Base-by-base conservation (phyloP, 805 yeast genomes). In the Saccharomycopsis lassenensis region DNA sequence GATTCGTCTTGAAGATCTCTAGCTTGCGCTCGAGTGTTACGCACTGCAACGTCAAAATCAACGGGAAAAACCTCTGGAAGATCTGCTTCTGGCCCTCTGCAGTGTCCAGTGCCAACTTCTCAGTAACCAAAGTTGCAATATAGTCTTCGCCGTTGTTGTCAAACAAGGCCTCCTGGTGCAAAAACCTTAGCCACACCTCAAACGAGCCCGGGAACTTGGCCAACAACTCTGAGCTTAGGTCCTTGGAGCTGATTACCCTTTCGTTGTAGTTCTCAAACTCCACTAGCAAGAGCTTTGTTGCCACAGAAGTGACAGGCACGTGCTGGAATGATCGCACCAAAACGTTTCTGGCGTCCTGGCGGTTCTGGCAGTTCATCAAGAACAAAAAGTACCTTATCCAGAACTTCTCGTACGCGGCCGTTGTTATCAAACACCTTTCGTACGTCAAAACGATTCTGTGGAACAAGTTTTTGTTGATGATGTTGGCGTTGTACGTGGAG, bases 361-460 rank as follows among this genome's bases (percentile, higher is more conserved):
- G 30, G 14, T 57, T 44, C 33, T 55, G 45, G 19, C 41, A 19
- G 32, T 45, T 63, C 34, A 64, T 36, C 27, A 53, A 57, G 46
- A 55, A 71, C 46, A 71, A 61, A 1, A 69, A 52, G 45, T 63
- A 70, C 36, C 66, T 66, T 10, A 69, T 45, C 74, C 79, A 74
- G 27, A 73, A 58, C 16, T 48, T 50, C 0, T 65, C 58, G 43
- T 70, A 66, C n/a, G 52, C 48, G 1, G 69, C 64, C 1, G 71
- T 59, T 2, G 64, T 45, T 3, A 68, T 56, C 4, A 73, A 42
- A 26, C 74, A 65, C 40, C 83, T 48, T 35, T 69, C 70, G 43
- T 68, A 75, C 0, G 56, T 46, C 10, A 64, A 59, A 10, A 24
- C 35, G 7, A 45, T 33, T 34, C 44, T 35, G 10, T 47, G 49